Evolutionary conservation across 805 yeast genomes (phyloP), one percentile per base, ranked within the genome.

Genomic region (Wickerhamiella sergipiensis): DNA sequence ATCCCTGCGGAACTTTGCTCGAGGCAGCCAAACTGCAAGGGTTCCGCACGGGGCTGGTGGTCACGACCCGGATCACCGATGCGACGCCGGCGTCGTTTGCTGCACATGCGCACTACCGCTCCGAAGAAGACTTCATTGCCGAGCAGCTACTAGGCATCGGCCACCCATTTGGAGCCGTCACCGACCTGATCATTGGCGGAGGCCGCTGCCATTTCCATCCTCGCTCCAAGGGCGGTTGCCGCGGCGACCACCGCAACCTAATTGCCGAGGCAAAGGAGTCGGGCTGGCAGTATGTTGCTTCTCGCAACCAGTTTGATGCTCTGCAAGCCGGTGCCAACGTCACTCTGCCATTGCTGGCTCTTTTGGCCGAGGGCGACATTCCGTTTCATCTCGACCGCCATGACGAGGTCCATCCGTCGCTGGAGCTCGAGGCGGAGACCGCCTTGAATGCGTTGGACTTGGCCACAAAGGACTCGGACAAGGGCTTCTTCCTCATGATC

Each of bases 41-140:
- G 0, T 86, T 80, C 66, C 65, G 72, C 58, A 89, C 97, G 0
- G 97, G 97, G 0, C 70, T 89, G 47, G 97, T 89, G 23, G 96
- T 88, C 26, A 89, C 95, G 24, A 88, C 97, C 0, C 76, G 94
- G 55, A 77, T 89, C 57, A 86, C 96, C 8, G 97, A 89, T 64
- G 97, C 97, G 15, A 89, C 97, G 0, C 97, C 97, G 0, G 96
- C 95, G 12, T 80, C 89, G 0, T 89, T 87, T 64, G 79, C 86
- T 42, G 60, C 95, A 2, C 97, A 89, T 64, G 92, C 75, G 13
- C 81, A 80, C 56, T 75, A 71, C 62, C 75, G 97, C 62, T 74
- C 69, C 58, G 85, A 83, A 69, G 95, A 88, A 65, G 89, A 84
- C 62, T 71, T 80, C 66, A 87, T 89, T 63, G 96, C 96, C 3